Percentiles rank a stretch among this genome's conserved stretches.
Conservation (phyloP, 345 rosid genomes). For the Geranium brycei region DNA sequence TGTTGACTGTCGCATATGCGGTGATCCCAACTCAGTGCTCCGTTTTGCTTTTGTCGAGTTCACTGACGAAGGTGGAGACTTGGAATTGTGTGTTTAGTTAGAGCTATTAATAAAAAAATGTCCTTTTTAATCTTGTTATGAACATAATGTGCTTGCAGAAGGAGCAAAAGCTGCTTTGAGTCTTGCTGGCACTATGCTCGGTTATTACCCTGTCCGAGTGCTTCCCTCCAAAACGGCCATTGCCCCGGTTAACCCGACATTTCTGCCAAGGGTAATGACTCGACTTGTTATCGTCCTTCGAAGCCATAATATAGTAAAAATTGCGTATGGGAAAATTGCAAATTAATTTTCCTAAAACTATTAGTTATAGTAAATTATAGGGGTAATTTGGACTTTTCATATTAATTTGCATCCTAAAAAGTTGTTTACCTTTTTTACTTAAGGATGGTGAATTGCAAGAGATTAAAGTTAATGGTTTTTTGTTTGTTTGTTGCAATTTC, state of each 20-base stretch:
- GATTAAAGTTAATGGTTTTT: no score
- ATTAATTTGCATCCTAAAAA: no score
- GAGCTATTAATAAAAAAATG: background rate
- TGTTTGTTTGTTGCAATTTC: no score
- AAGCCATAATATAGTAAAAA: no score
- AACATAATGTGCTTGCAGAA: slow-evolving; percentile 29
- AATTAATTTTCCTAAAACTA: no score
- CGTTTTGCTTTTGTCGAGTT: slow-evolving; percentile 95
- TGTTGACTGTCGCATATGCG: slow-evolving; percentile 89
- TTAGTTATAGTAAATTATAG: no score
- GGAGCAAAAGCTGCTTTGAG: slow-evolving; percentile 78
- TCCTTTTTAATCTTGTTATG: background rate
- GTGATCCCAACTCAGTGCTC: slow-evolving; percentile 86
- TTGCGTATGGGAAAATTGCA: no score
- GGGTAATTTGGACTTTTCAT: no score
- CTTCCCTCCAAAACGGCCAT: slow-evolving; percentile 98
- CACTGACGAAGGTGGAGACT: slow-evolving; percentile 67
- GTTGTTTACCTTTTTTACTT: no score
- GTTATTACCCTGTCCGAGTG: slow-evolving; percentile 83
- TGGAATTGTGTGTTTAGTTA: background rate
- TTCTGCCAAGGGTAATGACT: slow-evolving; percentile 72
- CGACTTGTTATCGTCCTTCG: background rate
- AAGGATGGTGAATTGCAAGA: no score
- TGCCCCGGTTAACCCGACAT: slow-evolving; percentile 98
- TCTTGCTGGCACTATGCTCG: slow-evolving; percentile 83